Evolutionary conservation across 2,329 filamentous ascomycete species (phyloP), one percentile per base, ranked within the genome.

Genomic region (Aureobasidium vineae): DNA sequence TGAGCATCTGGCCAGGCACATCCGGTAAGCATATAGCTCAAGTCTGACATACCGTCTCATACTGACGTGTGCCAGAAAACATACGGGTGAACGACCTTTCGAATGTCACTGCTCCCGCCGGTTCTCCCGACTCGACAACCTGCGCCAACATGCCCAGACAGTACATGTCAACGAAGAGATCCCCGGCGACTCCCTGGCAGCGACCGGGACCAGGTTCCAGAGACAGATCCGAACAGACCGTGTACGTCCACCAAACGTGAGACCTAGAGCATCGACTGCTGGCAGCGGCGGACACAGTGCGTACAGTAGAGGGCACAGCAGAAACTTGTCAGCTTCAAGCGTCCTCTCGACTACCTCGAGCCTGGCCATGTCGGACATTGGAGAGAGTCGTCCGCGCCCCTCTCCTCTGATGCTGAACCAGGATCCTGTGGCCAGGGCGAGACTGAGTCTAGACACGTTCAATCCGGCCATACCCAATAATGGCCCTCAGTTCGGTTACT

Each of bases 81-180:
- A 99, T 74, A 99, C 95, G 0, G 95, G 95, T 63, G 95, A 99
- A 80, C 88, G 95, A 33, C 95, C 95, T 0, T 99, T 98, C 73
- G 90, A 96, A 77, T 99, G 95, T 72, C 95, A 98, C 77, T 99
- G 95, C 78, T 91, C 90, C 2, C 87, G 95, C 60, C 87, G 92
- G 65, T 99, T 99, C 76, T 98, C 95, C 11, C 87, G 94, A 57
- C 85, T 98, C 53, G 94, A 99, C 77, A 99, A 99, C 75, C 81
- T 99, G 61, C 52, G 64, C 67, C 95, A 99, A 76, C 95, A 99
- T 82, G 95, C 95, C 52, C 93, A 97, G 77, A 98, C 95, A 0
- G 95, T 99, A 0, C 95, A 99, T 76, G 90, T 96, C 67, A 97
- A 98, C 76, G 95, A 98, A 76, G 92, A 97, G 66, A 99, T 99